Evolutionary conservation across 495 filamentous ascomycete species (phyloP), one percentile per base, ranked within the genome.

Genomic region (Bacidia gigantensis): DNA sequence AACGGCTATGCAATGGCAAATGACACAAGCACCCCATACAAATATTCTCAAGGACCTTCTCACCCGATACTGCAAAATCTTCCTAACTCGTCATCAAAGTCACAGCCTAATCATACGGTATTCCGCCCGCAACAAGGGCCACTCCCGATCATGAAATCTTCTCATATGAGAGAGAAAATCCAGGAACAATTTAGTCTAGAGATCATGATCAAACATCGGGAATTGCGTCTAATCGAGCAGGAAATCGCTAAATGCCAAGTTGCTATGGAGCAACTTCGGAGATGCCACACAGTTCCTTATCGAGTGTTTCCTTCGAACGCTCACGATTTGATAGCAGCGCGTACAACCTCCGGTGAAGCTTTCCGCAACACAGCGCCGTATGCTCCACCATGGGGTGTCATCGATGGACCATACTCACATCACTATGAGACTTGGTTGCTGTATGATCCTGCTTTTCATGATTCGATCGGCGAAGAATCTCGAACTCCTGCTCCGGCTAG

Each of bases 361-460:
- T 75, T 73, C 35, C 69, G 71, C 48, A 73, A 77, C 49, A 72
- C 78, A 53, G 64, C 77, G 49, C 83, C 83, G 50, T 74, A 77
- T 66, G 82, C 89, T 32, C 73, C 84, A 39, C 84, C 92, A 20
- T 94, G 86, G 74, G 89, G 90, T 47, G 87, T 95, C 50, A 78
- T 81, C 11, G 84, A 95, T 59, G 89, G 90, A 10, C 89, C 92
- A 1, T 98, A 98, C 64, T 78, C 88, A 17, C 80, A 87, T 52
- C 92, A 97, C 69, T 97, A 97, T 67, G 80, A 85, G 60, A 82
- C 82, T 67, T 98, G 92, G 92, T 76, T 98, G 54, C 77, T 97
- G 29, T 86, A 84, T 14, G 89, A 96, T 68, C 80, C 84, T 22
- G 76, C 73, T 47, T 98, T 98, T 65, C 92, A 95, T 57, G 60